Evolutionary conservation across 192 early-diverging fungal species (phyloP), one percentile per base, ranked within the genome.

Genomic region (Coemansia sp.): DNA sequence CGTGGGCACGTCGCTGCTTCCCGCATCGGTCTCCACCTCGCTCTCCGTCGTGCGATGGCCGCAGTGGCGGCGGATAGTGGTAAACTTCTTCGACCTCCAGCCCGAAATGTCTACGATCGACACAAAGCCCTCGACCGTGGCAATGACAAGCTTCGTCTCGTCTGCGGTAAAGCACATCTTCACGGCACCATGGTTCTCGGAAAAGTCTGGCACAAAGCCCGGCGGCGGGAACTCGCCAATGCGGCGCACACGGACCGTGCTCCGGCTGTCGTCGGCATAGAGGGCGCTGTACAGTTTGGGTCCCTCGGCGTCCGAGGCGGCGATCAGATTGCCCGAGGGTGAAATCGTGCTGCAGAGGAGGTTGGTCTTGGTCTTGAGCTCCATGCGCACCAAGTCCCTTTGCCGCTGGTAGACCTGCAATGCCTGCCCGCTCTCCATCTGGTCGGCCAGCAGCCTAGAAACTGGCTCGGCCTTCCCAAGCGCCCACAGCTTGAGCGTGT

Each of bases 321-420:
- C 93, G 57, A 99, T 86, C 89, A 93, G 92, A 11, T 79, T 59
- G 15, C 94, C 94, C 71, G 94, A 87, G 53, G 90, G 79, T 22
- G 95, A 96, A 8, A 99, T 85, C 3, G 89, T 86, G 65, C 87
- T 84, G 35, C 89, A 78, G 3, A 87, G 85, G 37, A 97, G 76
- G 65, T 92, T 90, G 22, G 87, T 87, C 24, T 84, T 84, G 19
- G 81, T 84, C 67, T 90, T 92, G 15, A 95, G 82, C 63, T 92
- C 89, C 78, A 98, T 85, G 45, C 89, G 89, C 54, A 94, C 67
- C 49, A 94, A 65, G 8, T 89, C 85, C 64, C 87, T 83, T 57
- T 92, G 92, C 57, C 85, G 85, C 70, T 90, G 73, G 7, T 85
- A 77, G n/a, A 85, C 54, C 58, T 84, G 76, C 20, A 87, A 59